Evolutionary conservation across 1,284 basidiomycete species (phyloP).

Genomic region (Takashimella tepidaria): DNA sequence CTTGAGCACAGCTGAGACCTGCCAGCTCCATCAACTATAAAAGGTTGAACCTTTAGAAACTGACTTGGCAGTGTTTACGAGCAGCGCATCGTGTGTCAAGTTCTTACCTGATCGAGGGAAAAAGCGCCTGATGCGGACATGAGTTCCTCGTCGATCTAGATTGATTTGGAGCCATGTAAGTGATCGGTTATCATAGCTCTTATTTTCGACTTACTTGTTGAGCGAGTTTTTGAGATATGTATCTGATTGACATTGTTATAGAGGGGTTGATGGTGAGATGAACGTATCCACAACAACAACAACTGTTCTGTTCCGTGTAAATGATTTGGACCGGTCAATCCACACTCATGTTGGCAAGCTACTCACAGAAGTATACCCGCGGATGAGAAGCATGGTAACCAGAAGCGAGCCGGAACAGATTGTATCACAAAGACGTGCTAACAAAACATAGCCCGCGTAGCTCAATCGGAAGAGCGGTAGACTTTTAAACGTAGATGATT

Average conservation of each 20-base stretch:
- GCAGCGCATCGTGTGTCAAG: not conserved
- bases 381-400: no score
- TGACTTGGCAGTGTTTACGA: not conserved
- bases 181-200: constrained; percentile 3
- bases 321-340: no score
- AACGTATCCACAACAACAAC: no score
- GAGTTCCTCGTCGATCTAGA: constrained; percentile 83
- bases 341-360: no score
- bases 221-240: constrained; percentile 70
- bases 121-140: constrained; percentile 80
- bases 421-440: no score
- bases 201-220: constrained; percentile 60
- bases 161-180: constrained; percentile 4
- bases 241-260: constrained; percentile 66
- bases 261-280: no score
- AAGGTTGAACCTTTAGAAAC: not conserved
- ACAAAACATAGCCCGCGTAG: not conserved
- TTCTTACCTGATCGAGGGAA: constrained; percentile 75
- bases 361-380: no score
- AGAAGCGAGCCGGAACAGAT: no score
- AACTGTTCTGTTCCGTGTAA: no score
- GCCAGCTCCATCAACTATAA: constrained; percentile 93
- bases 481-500: no score
- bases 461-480: not conserved
- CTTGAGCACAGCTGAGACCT: constrained; percentile 91